Base-by-base conservation (phyloP, 2,329 filamentous ascomycete genomes). In the Trichophyton benhamiae region DNA sequence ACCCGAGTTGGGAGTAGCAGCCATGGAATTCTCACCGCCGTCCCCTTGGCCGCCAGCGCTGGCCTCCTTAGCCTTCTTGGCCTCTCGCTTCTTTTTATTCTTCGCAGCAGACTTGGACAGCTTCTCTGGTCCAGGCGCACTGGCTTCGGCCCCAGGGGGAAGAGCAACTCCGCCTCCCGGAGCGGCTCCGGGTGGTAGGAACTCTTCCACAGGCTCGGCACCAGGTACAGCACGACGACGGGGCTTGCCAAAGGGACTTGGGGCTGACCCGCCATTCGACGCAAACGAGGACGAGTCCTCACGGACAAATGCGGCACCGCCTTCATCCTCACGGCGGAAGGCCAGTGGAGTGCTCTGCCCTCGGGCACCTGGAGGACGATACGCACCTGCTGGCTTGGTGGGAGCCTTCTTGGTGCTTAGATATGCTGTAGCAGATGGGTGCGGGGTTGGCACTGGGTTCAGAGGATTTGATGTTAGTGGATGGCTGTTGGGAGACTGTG, bases 41-140 rank as follows among this genome's bases (percentile, higher is more conserved):
- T 69, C 79, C 2, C 25, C 49, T 53, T 25, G 17, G 22, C 27
- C 11, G 15, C 27, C 11, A 25, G n/a, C 22, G 22, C 22, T n/a
- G 49, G 78, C 76, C 55, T 94, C 91, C 72, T 91, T 94, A 59
- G 83, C 83, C 77, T 96, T 97, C 81, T 95, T 96, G 67, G 89
- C 89, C 67, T 89, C 87, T 53, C 94, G 84, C 83, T 97, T 97
- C 84, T 97, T 97, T 84, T 97, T 97, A 78, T 96, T 96, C 82
- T 96, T 96, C 68, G 89, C 79, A 11, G 88, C 91, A 60, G 87
- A 84, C 78, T 94, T 95, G 65, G 88, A 91, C 64, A 94, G 74
- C 67, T 82, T 86, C 67, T 89, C 88, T 63, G 90, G 8, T 48
- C 7, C 44, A 87, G 52, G 3, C 20, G 49, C 49, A 41, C 13